Percentiles rank a stretch among this genome's conserved stretches.
Conservation (phyloP, 108 stramenopile genomes). For the Phaeodactylum tricornutum region DNA sequence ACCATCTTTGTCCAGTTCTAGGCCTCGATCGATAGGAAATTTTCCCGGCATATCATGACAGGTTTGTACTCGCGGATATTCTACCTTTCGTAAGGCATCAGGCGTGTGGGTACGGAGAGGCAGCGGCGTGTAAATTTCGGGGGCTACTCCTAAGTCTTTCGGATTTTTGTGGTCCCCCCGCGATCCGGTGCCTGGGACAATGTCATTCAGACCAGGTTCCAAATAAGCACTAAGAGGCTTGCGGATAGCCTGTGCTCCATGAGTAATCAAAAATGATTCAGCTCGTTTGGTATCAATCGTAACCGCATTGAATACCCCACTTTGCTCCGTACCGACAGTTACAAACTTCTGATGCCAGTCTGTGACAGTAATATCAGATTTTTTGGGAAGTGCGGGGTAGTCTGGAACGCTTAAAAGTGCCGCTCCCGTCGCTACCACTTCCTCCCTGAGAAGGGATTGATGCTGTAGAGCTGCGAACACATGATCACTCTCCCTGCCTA, state of each 20-base stretch:
- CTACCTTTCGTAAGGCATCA: slow-evolving; percentile 19
- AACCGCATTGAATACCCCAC: too few species aligned
- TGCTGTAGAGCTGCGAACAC: too few species aligned
- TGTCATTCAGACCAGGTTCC: slow-evolving; percentile 41
- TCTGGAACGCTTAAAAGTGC: too few species aligned
- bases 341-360: too few species aligned
- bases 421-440: too few species aligned
- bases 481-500: too few species aligned
- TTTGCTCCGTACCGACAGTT: too few species aligned
- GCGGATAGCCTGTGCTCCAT: not conserved
- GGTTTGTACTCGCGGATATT: slow-evolving; percentile 24
- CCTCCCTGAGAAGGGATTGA: too few species aligned
- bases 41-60: slow-evolving; percentile 56
- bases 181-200: slow-evolving; percentile 31
- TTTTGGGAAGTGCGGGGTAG: too few species aligned
- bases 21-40: slow-evolving; percentile 50
- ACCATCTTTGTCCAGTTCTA: slow-evolving; percentile 10
- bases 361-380: too few species aligned
- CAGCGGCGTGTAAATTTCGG: slow-evolving; percentile 38
- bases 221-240: slow-evolving; percentile 39
- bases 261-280: not conserved
- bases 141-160: slow-evolving; percentile 30
- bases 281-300: not conserved
- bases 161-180: slow-evolving; percentile 26
- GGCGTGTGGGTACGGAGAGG: slow-evolving; percentile 46